Evolutionary conservation across 306 rosid genomes (phyloP).

Genomic region (Malus orientalis): DNA sequence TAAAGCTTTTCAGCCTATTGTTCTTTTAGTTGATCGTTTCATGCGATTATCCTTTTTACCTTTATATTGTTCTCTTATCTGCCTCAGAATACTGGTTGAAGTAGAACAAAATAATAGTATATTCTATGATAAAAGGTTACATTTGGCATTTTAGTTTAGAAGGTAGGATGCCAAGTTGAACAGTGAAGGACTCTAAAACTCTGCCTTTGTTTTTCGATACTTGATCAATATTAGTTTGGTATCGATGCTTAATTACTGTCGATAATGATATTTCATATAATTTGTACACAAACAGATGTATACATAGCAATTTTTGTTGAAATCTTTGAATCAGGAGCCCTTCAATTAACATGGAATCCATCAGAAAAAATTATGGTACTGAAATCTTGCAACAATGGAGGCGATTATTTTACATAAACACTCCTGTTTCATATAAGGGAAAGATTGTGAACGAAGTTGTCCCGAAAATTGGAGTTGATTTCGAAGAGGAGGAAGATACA

Average conservation of each 20-base stretch:
- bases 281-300: too few relatives aligned
- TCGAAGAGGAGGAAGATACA: slow-evolving; percentile 30
- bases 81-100: not conserved
- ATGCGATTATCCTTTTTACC: too few relatives aligned
- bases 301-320: too few relatives aligned
- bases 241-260: too few relatives aligned
- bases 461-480: slow-evolving; percentile 18
- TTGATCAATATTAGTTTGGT: too few relatives aligned
- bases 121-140: not conserved
- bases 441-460: slow-evolving; percentile 13
- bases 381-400: slow-evolving; percentile 11
- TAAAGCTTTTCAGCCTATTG: too few relatives aligned
- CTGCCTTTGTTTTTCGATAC: not conserved
- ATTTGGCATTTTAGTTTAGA: not conserved
- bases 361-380: not conserved
- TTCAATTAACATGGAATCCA: slow-evolving; percentile 14
- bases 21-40: too few relatives aligned
- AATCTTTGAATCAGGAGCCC: slow-evolving; percentile 13
- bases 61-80: too few relatives aligned
- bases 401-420: slow-evolving; percentile 23
- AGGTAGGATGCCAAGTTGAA: not conserved
- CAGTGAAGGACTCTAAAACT: not conserved
- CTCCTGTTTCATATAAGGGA: slow-evolving; percentile 27
- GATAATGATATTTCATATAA: too few relatives aligned
- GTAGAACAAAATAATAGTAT: not conserved